Conservation (phyloP, 129 eudicot genomes). For the Apium graveolens region DNA sequence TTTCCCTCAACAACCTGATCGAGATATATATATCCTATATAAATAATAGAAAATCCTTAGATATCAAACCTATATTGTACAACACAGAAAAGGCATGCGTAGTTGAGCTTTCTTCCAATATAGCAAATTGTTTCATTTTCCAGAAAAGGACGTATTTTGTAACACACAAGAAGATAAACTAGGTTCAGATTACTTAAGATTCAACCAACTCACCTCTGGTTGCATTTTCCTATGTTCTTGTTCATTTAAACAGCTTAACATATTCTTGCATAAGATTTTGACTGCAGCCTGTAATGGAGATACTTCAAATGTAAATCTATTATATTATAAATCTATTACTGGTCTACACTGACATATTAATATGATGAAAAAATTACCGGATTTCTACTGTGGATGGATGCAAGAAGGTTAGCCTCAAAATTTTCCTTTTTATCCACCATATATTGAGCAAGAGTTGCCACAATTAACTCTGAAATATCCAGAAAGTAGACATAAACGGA, state of each 20-base stretch:
- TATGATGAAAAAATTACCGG: slow-evolving; percentile 35
- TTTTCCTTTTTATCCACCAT: slow-evolving; percentile 83
- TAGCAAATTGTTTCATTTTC: not conserved
- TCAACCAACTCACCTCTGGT: slow-evolving; percentile 36
- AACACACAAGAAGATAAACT: not conserved
- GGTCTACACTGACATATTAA: slow-evolving; percentile 2
- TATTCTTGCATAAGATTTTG: slow-evolving; percentile 39
- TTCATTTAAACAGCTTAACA: slow-evolving; percentile 61
- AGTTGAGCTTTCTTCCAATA: not conserved
- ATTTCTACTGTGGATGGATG: slow-evolving; percentile 49
- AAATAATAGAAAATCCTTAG: not conserved
- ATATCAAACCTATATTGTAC: not conserved
- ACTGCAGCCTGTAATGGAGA: slow-evolving; percentile 42
- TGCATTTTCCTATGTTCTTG: slow-evolving; percentile 27
- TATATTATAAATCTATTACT: not conserved
- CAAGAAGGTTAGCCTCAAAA: slow-evolving; percentile 42
- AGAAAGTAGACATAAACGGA: not conserved
- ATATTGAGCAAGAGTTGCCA: slow-evolving; percentile 47
- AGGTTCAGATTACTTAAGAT: not conserved
- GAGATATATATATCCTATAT: not conserved
- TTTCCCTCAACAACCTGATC: not conserved
- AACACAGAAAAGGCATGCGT: not conserved
- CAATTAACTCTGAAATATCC: slow-evolving; percentile 39
- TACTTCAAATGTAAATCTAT: not conserved
- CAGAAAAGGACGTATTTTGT: not conserved